Evolutionary conservation across 2,329 filamentous ascomycete genomes (phyloP).

Genomic region (Magnaporthiopsis incrustans): DNA sequence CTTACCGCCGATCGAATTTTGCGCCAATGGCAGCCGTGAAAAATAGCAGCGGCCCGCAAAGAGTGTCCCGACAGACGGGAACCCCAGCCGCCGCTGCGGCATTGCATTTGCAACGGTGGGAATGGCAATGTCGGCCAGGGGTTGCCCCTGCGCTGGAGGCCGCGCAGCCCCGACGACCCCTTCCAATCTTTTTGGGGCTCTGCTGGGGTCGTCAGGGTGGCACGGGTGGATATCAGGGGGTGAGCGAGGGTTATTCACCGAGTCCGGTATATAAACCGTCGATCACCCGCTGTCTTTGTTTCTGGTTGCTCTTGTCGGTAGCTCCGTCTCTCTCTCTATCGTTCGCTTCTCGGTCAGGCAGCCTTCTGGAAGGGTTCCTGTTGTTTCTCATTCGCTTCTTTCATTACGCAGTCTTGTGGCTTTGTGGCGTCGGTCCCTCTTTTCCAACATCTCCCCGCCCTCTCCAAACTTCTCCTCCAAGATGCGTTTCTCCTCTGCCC

Average conservation of each 20-base stretch:
- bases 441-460: background rate
- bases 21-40: background rate
- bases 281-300: background rate
- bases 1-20: background rate
- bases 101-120: background rate
- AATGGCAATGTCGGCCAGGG: background rate
- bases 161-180: no score
- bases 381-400: background rate
- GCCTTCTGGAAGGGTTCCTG: slow-evolving; percentile 4
- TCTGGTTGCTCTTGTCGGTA: background rate
- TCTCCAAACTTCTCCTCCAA: background rate
- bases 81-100: background rate
- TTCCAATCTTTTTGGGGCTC: background rate
- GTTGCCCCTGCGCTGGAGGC: background rate
- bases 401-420: background rate
- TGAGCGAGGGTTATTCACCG: background rate
- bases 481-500: slow-evolving; percentile 5
- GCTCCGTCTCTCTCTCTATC: background rate
- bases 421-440: background rate
- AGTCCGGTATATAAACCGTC: background rate
- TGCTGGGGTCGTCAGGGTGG: background rate
- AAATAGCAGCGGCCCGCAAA: background rate
- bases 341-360: background rate
- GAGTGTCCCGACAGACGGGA: no score
- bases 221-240: background rate